Evolutionary conservation across 1,284 basidiomycete genomes (phyloP), one percentile per base, ranked within the genome.

Genomic region (Ustilago esculenta): DNA sequence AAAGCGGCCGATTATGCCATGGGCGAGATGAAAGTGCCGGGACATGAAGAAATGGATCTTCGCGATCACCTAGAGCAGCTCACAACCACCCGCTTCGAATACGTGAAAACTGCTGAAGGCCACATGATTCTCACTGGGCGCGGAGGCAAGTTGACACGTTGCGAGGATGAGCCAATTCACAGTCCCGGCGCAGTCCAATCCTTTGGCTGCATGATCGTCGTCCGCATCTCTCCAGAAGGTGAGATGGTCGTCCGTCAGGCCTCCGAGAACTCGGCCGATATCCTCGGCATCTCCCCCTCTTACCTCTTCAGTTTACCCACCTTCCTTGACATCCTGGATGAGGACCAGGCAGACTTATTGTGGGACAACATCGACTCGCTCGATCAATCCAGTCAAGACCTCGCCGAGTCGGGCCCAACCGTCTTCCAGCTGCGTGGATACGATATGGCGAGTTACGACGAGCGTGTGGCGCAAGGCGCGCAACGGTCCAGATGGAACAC

Each of bases 141-240:
- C 9, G 90, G 91, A 73, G 90, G 90, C 0, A 84, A 86, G 45
- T 72, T 93, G 10, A 82, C 86, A 27, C 85, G 85, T 42, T 94
- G 92, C 73, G 91, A 93, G 80, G 91, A 94, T 73, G 91, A 94
- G 88, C 92, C 92, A 0, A 94, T 95, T 47, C 88, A 89, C 10
- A 89, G 89, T 0, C 92, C 92, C 3, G 92, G 92, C 2, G 90
- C 92, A 0, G 87, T 94, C 0, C 92, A 95, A 83, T 88, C 88
- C 0, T 95, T 91, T 77, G 92, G 92, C 9, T 89, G 93, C 1
- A 85, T 94, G 15, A 86, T 94, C 44, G 90, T 88, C 0, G 83
- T 93, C 1, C 88, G 90, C 63, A 88, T 92, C 74, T 84, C 87
- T 25, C 83, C 86, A 11, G 87, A 90, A 2, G 88, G 86, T 9